These are phyloP conservation scores for Neltuma alba DNA, from an alignment of 306 rosid species.

Conservation along the genomic window DNA sequence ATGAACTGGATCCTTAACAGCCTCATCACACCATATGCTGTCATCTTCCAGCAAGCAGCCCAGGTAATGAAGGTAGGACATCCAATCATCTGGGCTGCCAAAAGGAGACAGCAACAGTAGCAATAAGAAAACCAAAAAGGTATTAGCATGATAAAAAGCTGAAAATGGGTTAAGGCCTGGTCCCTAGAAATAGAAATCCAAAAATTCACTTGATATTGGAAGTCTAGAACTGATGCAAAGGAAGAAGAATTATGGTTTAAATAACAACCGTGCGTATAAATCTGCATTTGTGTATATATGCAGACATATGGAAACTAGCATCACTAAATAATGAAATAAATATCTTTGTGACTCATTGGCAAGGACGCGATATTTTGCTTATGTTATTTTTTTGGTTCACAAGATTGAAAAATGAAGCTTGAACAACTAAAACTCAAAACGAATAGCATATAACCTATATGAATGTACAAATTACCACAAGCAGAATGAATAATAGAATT, in stretches of 20 bases:
- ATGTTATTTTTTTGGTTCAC: neutral
- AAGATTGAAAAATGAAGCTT: neutral
- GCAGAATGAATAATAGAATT: neutral
- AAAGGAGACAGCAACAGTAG: slow-evolving; percentile 41
- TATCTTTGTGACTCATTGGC: neutral
- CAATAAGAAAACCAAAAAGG: slow-evolving; percentile 17
- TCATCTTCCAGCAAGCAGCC: slow-evolving; percentile 95
- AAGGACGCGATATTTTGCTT: neutral
- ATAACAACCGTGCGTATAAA: neutral
- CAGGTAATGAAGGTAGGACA: slow-evolving; percentile 86
- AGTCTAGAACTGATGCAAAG: neutral
- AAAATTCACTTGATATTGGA: slow-evolving; percentile 21
- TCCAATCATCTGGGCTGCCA: slow-evolving; percentile 99
- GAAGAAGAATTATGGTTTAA: neutral
- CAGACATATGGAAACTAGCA: neutral
- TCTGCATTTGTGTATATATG: neutral
- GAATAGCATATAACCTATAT: neutral
- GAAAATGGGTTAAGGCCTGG: neutral
- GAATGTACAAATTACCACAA: neutral
- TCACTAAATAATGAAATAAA: neutral
- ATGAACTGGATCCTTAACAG: slow-evolving; percentile 58
- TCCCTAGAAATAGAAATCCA: slow-evolving; percentile 9
- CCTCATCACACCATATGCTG: slow-evolving; percentile 66
- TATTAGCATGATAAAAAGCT: neutral
- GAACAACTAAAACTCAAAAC: neutral